These are phyloP conservation scores for Dendrobium chrysotoxum DNA, from an alignment of 106 monocot species.

Conservation along the genomic window DNA sequence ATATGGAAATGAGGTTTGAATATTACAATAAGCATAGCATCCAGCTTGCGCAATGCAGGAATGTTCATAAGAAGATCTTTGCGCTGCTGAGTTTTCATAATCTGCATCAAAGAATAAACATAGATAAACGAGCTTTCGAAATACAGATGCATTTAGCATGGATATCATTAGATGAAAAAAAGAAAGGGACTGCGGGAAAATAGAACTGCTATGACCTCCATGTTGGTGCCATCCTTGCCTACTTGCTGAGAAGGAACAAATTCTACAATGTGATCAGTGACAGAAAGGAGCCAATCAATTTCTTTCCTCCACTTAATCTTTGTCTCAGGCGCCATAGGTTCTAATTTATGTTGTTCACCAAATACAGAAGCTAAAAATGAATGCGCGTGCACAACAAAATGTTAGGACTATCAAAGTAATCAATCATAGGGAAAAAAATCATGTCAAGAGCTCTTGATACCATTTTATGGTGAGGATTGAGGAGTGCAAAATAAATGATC, in stretches of 20 bases:
- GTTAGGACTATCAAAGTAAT: background rate
- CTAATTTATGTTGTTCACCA: constrained; percentile 64
- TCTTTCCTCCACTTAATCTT: constrained; percentile 73
- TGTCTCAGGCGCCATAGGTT: constrained; percentile 67
- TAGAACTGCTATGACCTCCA: constrained; percentile 44
- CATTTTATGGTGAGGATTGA: background rate
- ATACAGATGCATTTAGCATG: background rate
- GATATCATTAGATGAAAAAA: background rate
- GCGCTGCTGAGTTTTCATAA: constrained; percentile 71
- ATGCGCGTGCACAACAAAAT: background rate
- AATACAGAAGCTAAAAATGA: constrained; percentile 63
- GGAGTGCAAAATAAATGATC: background rate
- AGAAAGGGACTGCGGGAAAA: background rate
- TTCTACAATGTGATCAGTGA: constrained; percentile 82
- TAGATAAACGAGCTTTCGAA: background rate
- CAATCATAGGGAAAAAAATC: background rate
- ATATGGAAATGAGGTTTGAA: background rate
- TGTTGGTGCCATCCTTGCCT: constrained; percentile 46
- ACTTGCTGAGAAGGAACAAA: constrained; percentile 65
- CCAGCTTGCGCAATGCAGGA: constrained; percentile 72
- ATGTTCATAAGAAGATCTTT: constrained; percentile 73
- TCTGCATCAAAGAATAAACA: constrained; percentile 22
- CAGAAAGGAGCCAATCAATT: constrained; percentile 75
- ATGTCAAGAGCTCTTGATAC: no score
- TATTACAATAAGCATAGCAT: constrained; percentile 79